A percentile compares a stretch with the other conserved stretches of the same genome.
Evolutionary conservation across 805 yeast species (phyloP).

Genomic region (Sugiyamaella qingdaonensis): DNA sequence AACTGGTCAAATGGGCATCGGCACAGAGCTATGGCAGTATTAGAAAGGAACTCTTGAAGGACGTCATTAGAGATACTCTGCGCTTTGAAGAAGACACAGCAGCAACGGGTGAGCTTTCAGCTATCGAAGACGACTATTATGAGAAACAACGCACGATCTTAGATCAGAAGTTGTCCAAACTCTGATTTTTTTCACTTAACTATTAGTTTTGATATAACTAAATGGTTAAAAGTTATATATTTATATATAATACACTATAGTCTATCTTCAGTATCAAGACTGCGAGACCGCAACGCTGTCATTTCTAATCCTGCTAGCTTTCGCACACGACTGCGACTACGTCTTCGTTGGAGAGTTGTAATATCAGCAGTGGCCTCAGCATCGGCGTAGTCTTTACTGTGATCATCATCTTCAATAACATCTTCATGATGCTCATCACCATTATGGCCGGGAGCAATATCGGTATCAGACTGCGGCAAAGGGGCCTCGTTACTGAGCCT

Average conservation of each 20-base stretch:
- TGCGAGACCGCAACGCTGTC: conserved; percentile 20
- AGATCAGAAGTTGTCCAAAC: conserved; percentile 14
- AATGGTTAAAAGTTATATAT: background rate
- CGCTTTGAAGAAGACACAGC: conserved; percentile 17
- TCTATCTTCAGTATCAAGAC: conserved; percentile 21
- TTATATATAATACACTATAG: conserved; percentile 9
- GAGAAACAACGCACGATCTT: conserved; percentile 6
- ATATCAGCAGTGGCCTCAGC: background rate
- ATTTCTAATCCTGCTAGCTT: conserved; percentile 21
- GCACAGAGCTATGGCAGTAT: conserved; percentile 32
- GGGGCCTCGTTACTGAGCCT: background rate
- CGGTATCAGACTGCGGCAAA: background rate
- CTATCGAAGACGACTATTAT: conserved; percentile 19
- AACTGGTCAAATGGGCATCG: conserved; percentile 22
- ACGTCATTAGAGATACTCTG: conserved; percentile 25
- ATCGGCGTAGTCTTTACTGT: background rate
- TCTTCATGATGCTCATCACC: background rate
- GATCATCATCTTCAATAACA: background rate
- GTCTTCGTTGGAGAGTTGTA: conserved; percentile 16
- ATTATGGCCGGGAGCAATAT: background rate
- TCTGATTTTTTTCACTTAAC: conserved; percentile 5
- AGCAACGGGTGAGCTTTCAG: background rate
- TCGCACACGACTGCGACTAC: conserved; percentile 18
- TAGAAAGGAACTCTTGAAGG: conserved; percentile 28
- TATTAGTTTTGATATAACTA: background rate